Conservation (phyloP, 148 eudicot species). For the Camellia sinensis region DNA sequence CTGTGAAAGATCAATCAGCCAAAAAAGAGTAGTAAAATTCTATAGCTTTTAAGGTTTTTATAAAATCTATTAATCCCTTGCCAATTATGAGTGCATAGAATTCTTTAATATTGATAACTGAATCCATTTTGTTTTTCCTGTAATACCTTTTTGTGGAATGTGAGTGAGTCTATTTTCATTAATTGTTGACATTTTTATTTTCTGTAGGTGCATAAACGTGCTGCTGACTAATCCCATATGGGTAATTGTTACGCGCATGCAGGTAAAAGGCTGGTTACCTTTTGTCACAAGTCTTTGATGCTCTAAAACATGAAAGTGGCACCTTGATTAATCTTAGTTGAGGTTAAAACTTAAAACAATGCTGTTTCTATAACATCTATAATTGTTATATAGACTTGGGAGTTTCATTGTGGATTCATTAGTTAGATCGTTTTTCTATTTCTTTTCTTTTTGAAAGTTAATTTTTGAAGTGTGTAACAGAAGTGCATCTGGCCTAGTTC, state of each 20-base stretch:
- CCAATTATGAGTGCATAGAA: background rate
- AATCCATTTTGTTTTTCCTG: too few relatives aligned
- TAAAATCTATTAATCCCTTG: background rate
- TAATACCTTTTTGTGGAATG: background rate
- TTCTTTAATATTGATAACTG: background rate
- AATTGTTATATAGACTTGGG: background rate
- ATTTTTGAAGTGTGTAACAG: background rate
- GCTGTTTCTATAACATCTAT: background rate
- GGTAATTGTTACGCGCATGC: constrained; percentile 97
- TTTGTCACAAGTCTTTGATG: constrained; percentile 13
- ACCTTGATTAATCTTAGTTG: background rate
- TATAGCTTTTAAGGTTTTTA: background rate
- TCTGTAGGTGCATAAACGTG: constrained; percentile 79
- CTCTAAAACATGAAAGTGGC: background rate
- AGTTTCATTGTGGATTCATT: background rate
- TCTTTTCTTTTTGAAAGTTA: background rate
- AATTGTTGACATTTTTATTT: constrained; percentile 14
- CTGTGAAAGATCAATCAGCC: background rate
- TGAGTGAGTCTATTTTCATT: background rate
- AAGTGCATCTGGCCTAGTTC: background rate
- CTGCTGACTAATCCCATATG: constrained; percentile 97
- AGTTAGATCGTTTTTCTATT: background rate
- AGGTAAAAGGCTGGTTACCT: constrained; percentile 43
- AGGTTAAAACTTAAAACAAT: background rate
- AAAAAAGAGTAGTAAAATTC: background rate